These are phyloP conservation scores for Malania oleifera DNA, from an alignment of 164 flowering plant species.

Conservation along the genomic window DNA sequence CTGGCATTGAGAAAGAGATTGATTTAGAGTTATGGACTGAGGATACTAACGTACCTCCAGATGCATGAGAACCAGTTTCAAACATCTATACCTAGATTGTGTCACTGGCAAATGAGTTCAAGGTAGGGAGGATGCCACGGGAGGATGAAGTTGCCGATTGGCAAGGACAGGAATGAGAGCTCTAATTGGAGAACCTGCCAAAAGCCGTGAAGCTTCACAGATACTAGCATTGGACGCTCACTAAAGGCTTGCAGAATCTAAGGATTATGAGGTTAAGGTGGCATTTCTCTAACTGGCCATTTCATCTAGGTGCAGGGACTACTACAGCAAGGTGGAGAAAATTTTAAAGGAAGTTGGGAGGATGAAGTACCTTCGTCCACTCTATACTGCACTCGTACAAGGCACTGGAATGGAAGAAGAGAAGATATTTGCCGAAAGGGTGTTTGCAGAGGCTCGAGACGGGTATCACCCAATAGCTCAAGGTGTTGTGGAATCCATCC, in stretches of 20 bases:
- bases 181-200: slow-evolving; percentile 79
- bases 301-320: slow-evolving; percentile 57
- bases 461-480: slow-evolving; percentile 89
- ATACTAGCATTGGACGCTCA: slow-evolving; percentile 62
- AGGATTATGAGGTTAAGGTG: slow-evolving; percentile 82
- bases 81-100: slow-evolving; percentile 65
- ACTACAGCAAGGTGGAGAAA: slow-evolving; percentile 69
- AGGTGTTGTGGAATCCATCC: slow-evolving; percentile 84
- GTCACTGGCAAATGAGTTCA: slow-evolving; percentile 71
- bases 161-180: slow-evolving; percentile 92
- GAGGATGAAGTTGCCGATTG: slow-evolving; percentile 93
- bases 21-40: slow-evolving; percentile 75
- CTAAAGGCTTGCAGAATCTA: slow-evolving; percentile 70
- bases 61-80: slow-evolving; percentile 89
- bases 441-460: slow-evolving; percentile 69
- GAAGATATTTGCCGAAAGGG: slow-evolving; percentile 60
- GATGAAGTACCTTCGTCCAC: slow-evolving; percentile 88
- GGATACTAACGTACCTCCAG: slow-evolving; percentile 88
- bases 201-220: slow-evolving; percentile 70
- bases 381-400: slow-evolving; percentile 69
- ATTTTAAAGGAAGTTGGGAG: slow-evolving; percentile 92
- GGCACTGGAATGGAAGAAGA: slow-evolving; percentile 70
- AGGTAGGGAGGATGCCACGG: slow-evolving; percentile 75
- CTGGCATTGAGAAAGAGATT: slow-evolving; percentile 76
- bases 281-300: slow-evolving; percentile 80